A percentile compares a stretch with the other conserved stretches of the same genome.
phyloP scores from a whole-genome alignment of 495 filamentous ascomycete genomes.

The Lichenothelia convexa region DNA sequence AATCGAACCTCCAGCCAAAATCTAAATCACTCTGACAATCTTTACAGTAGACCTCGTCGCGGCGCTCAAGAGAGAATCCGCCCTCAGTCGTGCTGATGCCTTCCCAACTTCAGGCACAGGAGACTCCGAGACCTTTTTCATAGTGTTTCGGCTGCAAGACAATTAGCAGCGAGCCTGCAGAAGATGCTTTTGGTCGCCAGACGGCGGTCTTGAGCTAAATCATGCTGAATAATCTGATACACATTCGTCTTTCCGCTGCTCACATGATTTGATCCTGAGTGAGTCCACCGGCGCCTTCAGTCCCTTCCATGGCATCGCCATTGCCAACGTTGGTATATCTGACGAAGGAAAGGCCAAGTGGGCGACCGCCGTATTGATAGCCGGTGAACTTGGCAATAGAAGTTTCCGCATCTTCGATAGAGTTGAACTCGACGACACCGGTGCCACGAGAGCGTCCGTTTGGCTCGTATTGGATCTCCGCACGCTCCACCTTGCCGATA shows the following conservation, averaged over 20 bases:
- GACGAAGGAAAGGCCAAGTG: conserved; percentile 79
- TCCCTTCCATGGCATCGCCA: conserved; percentile 60
- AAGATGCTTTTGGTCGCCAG: no score
- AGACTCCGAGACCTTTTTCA: no score
- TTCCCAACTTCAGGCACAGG: no score
- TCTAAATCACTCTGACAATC: no score
- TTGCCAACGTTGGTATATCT: conserved; percentile 58
- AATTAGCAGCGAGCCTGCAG: no score
- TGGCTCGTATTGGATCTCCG: conserved; percentile 95
- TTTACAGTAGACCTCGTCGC: no score
- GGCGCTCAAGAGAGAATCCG: no score
- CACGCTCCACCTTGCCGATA: conserved; percentile 92
- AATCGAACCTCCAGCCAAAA: no score
- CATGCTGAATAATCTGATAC: no score
- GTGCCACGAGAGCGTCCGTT: conserved; percentile 90
- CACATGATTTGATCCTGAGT: conserved; percentile 99
- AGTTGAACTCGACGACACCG: conserved; percentile 87
- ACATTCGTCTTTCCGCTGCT: conserved; percentile 6
- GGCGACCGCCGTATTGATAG: conserved; percentile 92
- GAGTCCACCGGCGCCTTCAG: conserved; percentile 49
- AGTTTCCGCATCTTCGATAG: conserved; percentile 66
- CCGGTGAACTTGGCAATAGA: conserved; percentile 94
- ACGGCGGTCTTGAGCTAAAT: no score
- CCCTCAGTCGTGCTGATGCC: no score
- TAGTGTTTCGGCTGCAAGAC: no score